Base-by-base conservation (phyloP, 176 grass and related monocot genomes). In the Hordeum marinum region DNA sequence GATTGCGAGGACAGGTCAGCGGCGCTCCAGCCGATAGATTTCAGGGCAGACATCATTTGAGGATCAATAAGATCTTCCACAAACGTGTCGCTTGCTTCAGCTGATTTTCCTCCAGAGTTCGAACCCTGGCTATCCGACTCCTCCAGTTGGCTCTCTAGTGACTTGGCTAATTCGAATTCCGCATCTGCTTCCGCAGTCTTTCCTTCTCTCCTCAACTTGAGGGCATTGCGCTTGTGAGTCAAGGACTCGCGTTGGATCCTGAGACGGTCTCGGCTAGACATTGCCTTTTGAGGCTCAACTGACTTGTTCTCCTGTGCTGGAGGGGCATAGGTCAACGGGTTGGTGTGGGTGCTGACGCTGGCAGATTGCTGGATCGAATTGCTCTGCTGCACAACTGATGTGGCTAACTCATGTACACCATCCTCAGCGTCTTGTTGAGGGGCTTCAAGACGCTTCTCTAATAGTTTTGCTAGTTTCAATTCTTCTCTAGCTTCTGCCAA, bases 221-320 rank as follows among this genome's bases (percentile, higher is more conserved):
- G 90, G 3, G 95, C 93, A 14, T 95, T 98, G 69, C 95, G 93
- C 60, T 95, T 98, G 85, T 95, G 93, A 50, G 91, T 79, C 0
- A 98, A 89, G 70, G 95, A 98, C 80, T 98, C 91, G 26, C 94
- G 95, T 72, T 95, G 95, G 78, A 98, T 93, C 79, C 88, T 95
- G 31, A 98, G 90, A 24, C 93, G 89, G 40, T 95, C 95, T 34
- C 93, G 95, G 62, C 88, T 88, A 43, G 95, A 87, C 62, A 90
- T 80, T 86, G 89, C 83, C 85, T 95, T 95, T 25, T 54, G 85
- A 72, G 89, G 55, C n/a, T 85, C 87, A 17, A 42, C 83, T 4
- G 79, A 20, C 68, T 91, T 93, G 77, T 35, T 85, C 20, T 46
- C 85, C 84, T 87, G 76, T 31, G 35, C 39, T 52, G 72, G 57